Percentiles rank a stretch among this genome's conserved stretches.
Evolutionary conservation across 257 asterid species (phyloP).

Genomic region (Primulina tabacum): DNA sequence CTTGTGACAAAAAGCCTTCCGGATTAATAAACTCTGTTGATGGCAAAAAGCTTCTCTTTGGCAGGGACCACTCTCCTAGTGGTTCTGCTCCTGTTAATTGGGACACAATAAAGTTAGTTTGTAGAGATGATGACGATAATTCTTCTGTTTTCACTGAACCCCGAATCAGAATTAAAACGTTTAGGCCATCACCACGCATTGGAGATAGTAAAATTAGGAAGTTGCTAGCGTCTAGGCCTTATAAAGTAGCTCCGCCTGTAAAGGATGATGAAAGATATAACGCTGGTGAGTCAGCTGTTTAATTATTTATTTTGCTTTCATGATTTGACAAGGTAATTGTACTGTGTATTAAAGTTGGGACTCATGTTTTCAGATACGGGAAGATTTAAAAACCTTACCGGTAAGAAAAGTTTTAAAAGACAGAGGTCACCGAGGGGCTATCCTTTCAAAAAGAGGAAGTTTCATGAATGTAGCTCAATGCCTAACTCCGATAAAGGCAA

Average conservation of each 20-base stretch:
- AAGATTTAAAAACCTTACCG: slow-evolving; percentile 39
- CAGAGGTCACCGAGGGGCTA: slow-evolving; percentile 75
- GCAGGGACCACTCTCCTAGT: slow-evolving; percentile 45
- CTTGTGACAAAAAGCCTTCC: slow-evolving; percentile 28
- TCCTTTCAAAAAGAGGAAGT: slow-evolving; percentile 90
- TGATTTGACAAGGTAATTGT: not conserved
- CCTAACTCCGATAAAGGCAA: slow-evolving; percentile 53
- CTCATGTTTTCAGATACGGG: slow-evolving; percentile 40
- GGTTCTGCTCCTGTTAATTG: slow-evolving; percentile 43
- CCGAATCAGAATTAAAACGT: slow-evolving; percentile 50
- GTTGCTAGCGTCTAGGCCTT: slow-evolving; percentile 50
- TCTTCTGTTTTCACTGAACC: slow-evolving; percentile 60
- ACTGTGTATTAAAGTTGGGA: slow-evolving; percentile 12
- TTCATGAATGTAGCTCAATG: slow-evolving; percentile 46
- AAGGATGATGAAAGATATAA: slow-evolving; percentile 46
- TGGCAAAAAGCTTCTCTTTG: slow-evolving; percentile 54
- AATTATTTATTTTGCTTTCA: not conserved
- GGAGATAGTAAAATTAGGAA: slow-evolving; percentile 58
- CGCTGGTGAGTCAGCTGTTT: slow-evolving; percentile 51
- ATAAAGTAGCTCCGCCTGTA: slow-evolving; percentile 40
- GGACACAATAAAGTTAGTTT: slow-evolving; percentile 68
- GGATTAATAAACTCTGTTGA: slow-evolving; percentile 53
- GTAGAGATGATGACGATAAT: slow-evolving; percentile 86
- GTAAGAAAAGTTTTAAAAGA: slow-evolving; percentile 51
- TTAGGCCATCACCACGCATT: slow-evolving; percentile 40